Conservation (phyloP, 2,329 filamentous ascomycete genomes). For the Trichoderma gracile region DNA sequence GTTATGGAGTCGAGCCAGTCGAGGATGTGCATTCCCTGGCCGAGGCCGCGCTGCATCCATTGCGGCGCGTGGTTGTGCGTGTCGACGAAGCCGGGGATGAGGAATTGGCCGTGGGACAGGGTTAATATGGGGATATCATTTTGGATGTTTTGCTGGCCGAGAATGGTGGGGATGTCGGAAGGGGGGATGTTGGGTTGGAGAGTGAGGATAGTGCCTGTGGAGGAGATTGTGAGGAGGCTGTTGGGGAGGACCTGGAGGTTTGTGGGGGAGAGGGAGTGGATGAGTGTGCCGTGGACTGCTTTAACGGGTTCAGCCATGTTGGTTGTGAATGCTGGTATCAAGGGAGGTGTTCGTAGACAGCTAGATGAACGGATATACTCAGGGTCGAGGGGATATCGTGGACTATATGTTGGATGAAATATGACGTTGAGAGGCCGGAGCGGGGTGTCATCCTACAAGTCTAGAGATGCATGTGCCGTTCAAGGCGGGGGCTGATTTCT, state of each 20-base stretch:
- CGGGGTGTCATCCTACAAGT: not conserved
- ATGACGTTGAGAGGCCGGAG: conserved; percentile 15
- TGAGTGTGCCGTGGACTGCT: conserved; percentile 43
- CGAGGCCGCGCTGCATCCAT: conserved; percentile 51
- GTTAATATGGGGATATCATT: conserved; percentile 15
- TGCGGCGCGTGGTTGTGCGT: conserved; percentile 69
- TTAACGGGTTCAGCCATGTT: not conserved
- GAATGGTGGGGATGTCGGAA: conserved; percentile 25
- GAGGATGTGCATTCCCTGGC: conserved; percentile 55
- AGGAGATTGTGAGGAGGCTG: conserved; percentile 38
- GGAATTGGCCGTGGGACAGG: conserved; percentile 49
- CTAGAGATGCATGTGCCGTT: not conserved
- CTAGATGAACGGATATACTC: too few relatives aligned
- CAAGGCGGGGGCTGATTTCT: not conserved
- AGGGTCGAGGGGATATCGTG: too few relatives aligned
- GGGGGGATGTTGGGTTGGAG: conserved; percentile 29
- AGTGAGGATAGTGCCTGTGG: conserved; percentile 32
- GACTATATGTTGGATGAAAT: not conserved
- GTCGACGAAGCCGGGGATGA: conserved; percentile 63
- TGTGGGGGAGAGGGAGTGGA: conserved; percentile 42
- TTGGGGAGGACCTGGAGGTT: conserved; percentile 43
- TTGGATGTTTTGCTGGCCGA: conserved; percentile 25
- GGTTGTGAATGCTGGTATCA: too few relatives aligned
- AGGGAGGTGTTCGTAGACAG: too few relatives aligned
- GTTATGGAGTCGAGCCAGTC: conserved; percentile 67